Evolutionary conservation across 2,329 filamentous ascomycete species (phyloP).

Genomic region (Stagonosporopsis cucurbitacearum): DNA sequence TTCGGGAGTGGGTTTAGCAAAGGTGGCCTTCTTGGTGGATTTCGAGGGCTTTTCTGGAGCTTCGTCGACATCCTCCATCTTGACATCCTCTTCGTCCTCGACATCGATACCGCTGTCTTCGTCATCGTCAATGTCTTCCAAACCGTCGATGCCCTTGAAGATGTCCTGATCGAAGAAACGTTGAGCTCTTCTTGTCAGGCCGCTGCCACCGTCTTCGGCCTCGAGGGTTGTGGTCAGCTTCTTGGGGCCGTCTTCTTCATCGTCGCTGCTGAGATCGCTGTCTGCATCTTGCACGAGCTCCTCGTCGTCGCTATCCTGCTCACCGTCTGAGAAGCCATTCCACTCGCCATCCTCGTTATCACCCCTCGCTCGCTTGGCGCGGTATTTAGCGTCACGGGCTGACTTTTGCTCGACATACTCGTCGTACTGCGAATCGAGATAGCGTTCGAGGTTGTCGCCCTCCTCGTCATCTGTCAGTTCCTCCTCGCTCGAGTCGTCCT

Average conservation of each 20-base stretch:
- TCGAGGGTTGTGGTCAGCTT: constrained; percentile 69
- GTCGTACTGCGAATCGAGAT: constrained; percentile 88
- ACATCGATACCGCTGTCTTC: constrained; percentile 51
- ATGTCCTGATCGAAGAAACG: constrained; percentile 95
- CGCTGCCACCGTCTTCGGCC: constrained; percentile 57
- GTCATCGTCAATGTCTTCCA: constrained; percentile 63
- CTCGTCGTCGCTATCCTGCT: constrained; percentile 64
- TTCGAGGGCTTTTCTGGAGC: constrained; percentile 25
- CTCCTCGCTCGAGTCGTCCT: constrained; percentile 55
- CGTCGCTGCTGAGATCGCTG: constrained; percentile 68
- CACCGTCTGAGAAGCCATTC: constrained; percentile 79
- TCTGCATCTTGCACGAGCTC: constrained; percentile 65
- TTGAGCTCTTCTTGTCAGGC: constrained; percentile 82
- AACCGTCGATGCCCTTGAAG: constrained; percentile 80
- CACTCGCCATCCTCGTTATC: constrained; percentile 79
- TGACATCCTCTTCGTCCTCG: constrained; percentile 44
- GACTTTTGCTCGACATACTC: constrained; percentile 82
- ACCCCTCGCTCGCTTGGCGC: constrained; percentile 85
- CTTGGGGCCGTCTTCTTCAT: constrained; percentile 56
- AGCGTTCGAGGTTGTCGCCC: constrained; percentile 79
- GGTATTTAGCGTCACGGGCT: constrained; percentile 82
- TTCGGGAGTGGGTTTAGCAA: constrained; percentile 34
- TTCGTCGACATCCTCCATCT: constrained; percentile 22
- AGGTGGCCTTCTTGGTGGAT: constrained; percentile 26
- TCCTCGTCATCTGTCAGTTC: constrained; percentile 78